A percentile compares a stretch with the other conserved stretches of the same genome.
These are phyloP conservation scores for Phyllosticta capitalensis DNA, from an alignment of 2,329 filamentous ascomycete genomes.

Conservation along the genomic window DNA sequence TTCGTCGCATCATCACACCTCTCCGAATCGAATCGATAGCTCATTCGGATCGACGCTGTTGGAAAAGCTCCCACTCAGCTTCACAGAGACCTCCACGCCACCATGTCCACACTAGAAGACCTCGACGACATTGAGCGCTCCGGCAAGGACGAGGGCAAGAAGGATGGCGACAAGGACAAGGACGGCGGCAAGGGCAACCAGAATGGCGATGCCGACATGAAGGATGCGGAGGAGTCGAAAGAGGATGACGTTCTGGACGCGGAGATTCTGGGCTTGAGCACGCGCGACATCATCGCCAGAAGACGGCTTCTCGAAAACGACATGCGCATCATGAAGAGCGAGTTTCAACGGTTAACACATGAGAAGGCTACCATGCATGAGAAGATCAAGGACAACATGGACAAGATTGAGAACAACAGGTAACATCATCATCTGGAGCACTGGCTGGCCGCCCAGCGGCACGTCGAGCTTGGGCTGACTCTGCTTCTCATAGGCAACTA, in stretches of 20 bases:
- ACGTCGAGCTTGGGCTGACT: slow-evolving; percentile 5
- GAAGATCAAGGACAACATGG: slow-evolving; percentile 98
- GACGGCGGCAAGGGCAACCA: slow-evolving; percentile 45
- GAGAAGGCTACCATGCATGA: slow-evolving; percentile 95
- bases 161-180: slow-evolving; percentile 46
- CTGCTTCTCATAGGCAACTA: slow-evolving; percentile 60
- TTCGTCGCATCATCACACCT: not conserved
- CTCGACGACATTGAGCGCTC: slow-evolving; percentile 80
- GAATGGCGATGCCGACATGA: slow-evolving; percentile 80
- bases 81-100: slow-evolving; percentile 17
- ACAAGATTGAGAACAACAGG: slow-evolving; percentile 99
- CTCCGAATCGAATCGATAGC: not conserved
- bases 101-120: slow-evolving; percentile 86
- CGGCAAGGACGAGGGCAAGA: slow-evolving; percentile 61
- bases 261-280: slow-evolving; percentile 86
- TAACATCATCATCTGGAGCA: slow-evolving; percentile 35
- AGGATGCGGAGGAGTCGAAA: slow-evolving; percentile 59
- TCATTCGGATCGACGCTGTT: not conserved
- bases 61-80: not conserved
- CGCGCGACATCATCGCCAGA: slow-evolving; percentile 86
- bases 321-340: slow-evolving; percentile 96
- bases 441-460: not conserved
- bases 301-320: slow-evolving; percentile 93
- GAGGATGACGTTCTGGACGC: slow-evolving; percentile 77
- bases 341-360: slow-evolving; percentile 85